Evolutionary conservation across 495 filamentous ascomycete species (phyloP).

Genomic region (Neurospora tetraspora): DNA sequence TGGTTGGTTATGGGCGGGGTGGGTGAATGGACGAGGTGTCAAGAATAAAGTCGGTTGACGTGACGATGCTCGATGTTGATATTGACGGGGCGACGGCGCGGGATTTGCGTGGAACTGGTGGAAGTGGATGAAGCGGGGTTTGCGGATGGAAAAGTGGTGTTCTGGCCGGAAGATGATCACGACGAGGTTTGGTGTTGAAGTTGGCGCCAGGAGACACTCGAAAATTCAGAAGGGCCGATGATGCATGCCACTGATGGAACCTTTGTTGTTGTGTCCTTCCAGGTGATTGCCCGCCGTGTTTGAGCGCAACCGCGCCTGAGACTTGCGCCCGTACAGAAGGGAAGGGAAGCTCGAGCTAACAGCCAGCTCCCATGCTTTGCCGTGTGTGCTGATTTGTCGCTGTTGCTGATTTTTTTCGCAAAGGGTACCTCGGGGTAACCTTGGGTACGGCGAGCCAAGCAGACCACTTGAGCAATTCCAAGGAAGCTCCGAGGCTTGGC

Average conservation of each 20-base stretch:
- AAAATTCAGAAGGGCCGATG: conserved; percentile 25
- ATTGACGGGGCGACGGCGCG: conserved; percentile 8
- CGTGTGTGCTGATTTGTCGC: conserved; percentile 2
- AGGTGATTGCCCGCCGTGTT: conserved; percentile 3
- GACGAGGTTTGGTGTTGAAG: conserved; percentile 21
- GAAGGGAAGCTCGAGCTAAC: conserved; percentile 4
- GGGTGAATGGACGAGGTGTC: conserved; percentile 3
- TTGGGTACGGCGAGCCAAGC: conserved; percentile 6
- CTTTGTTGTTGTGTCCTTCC: conserved; percentile 17
- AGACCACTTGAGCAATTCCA: conserved; percentile 6
- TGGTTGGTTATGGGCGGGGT: conserved; percentile 15
- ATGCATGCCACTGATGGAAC: conserved; percentile 12
- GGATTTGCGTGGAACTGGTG: background rate
- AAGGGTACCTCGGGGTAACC: background rate
- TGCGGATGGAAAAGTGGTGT: conserved; percentile 8
- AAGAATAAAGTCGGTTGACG: conserved; percentile 1
- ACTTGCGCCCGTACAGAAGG: background rate
- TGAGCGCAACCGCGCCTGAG: background rate
- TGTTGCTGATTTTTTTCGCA: conserved; percentile 8
- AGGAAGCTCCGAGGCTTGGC: background rate
- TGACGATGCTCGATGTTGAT: conserved; percentile 7
- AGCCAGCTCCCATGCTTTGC: too few relatives aligned
- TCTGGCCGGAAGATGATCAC: conserved; percentile 4
- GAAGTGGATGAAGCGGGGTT: conserved; percentile 9
- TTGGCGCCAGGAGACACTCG: conserved; percentile 6